Percentiles rank a stretch among this genome's conserved stretches.
These are phyloP conservation scores for Acacia confusa DNA, from an alignment of 306 rosid species.

Conservation along the genomic window DNA sequence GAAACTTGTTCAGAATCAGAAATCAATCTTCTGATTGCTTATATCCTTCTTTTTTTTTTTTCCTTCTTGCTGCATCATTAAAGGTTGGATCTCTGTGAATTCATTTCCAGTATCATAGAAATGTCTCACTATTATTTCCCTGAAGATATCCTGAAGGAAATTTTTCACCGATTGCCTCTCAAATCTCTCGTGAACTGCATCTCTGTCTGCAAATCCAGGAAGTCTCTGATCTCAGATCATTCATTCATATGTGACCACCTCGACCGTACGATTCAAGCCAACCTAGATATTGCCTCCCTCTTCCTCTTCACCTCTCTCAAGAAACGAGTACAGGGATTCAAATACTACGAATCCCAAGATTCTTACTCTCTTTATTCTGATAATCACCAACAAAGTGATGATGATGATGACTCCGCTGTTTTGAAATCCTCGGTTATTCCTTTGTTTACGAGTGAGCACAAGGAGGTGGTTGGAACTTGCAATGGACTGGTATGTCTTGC, in stretches of 20 bases:
- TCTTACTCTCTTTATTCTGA: not conserved
- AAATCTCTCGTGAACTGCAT: slow-evolving; percentile 11
- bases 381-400: not conserved
- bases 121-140: not conserved
- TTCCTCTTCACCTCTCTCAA: not conserved
- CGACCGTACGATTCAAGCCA: not conserved
- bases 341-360: not conserved
- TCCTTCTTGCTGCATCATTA: not conserved
- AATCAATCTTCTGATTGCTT: not conserved
- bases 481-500: slow-evolving; percentile 14
- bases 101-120: not conserved
- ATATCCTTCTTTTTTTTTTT: not conserved
- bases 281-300: not conserved
- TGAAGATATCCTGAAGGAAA: not conserved
- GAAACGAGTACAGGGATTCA: not conserved
- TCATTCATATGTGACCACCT: not conserved
- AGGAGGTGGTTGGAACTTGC: not conserved
- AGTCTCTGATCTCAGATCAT: not conserved
- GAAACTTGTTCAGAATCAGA: not conserved
- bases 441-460: not conserved
- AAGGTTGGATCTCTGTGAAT: not conserved
- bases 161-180: not conserved
- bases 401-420: not conserved
- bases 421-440: not conserved
- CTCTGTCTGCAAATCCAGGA: slow-evolving; percentile 6